Evolutionary conservation across 2,329 filamentous ascomycete species (phyloP).

Genomic region (Fusarium oxysporum): DNA sequence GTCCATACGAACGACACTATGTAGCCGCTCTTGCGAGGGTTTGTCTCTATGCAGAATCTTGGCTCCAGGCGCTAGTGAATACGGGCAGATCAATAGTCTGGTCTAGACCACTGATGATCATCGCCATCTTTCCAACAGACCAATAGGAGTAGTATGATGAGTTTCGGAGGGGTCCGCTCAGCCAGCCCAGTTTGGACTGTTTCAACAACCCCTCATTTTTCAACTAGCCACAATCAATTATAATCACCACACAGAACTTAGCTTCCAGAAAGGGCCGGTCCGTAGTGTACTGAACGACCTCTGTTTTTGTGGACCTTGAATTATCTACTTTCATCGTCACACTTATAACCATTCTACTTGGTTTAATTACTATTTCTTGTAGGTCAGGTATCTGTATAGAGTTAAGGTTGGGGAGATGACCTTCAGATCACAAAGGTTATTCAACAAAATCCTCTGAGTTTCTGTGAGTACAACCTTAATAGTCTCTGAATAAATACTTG

Average conservation of each 20-base stretch:
- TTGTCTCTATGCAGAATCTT: not conserved
- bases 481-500: rapidly evolving
- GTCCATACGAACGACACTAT: rapidly evolving
- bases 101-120: not conserved
- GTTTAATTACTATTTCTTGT: rapidly evolving
- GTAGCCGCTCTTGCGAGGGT: rapidly evolving
- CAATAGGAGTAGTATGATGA: not conserved
- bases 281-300: rapidly evolving
- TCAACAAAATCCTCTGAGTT: too few species aligned
- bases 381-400: too few species aligned
- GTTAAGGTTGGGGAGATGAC: not conserved
- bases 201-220: not conserved
- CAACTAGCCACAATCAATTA: not conserved
- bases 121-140: not conserved
- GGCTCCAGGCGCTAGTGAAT: not conserved
- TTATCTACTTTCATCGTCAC: too few species aligned
- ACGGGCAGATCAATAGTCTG: not conserved
- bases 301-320: too few species aligned
- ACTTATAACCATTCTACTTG: too few species aligned
- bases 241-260: rapidly evolving
- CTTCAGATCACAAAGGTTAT: not conserved
- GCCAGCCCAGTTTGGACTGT: not conserved
- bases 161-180: not conserved
- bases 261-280: not conserved
- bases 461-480: not conserved